Evolutionary conservation across 108 stramenopile genomes (phyloP).

Genomic region (Conticribra weissflogii): DNA sequence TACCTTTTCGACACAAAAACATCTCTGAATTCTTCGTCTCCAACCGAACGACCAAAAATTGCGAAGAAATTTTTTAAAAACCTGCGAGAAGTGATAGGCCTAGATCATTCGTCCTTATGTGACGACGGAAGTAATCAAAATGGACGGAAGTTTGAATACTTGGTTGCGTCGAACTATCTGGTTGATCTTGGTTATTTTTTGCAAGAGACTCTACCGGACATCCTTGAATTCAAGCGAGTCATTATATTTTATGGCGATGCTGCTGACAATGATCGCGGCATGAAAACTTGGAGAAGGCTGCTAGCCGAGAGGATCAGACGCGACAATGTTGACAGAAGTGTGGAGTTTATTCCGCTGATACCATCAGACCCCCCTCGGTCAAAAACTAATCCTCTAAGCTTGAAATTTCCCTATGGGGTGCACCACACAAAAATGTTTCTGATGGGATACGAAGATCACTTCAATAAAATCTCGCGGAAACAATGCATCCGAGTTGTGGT

Average conservation of each 20-base stretch:
- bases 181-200: conserved; percentile 64
- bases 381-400: conserved; percentile 28
- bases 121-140: background rate
- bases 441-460: conserved; percentile 52
- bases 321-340: conserved; percentile 21
- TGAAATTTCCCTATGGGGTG: conserved; percentile 51
- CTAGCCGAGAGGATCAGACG: background rate
- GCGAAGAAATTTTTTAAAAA: background rate
- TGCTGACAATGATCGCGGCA: conserved; percentile 1
- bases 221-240: conserved; percentile 56
- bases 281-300: conserved; percentile 22
- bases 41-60: background rate
- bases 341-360: conserved; percentile 39
- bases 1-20: background rate
- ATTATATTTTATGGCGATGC: conserved; percentile 58
- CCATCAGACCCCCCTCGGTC: conserved; percentile 51
- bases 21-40: background rate
- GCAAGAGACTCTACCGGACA: conserved; percentile 54
- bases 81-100: background rate
- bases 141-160: conserved; percentile 50
- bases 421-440: conserved; percentile 87
- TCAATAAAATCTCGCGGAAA: conserved; percentile 7
- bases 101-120: background rate
- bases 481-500: conserved; percentile 65
- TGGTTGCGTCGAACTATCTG: conserved; percentile 65